Conservation (phyloP, 441 rosid species). For the Manihot esculenta region DNA sequence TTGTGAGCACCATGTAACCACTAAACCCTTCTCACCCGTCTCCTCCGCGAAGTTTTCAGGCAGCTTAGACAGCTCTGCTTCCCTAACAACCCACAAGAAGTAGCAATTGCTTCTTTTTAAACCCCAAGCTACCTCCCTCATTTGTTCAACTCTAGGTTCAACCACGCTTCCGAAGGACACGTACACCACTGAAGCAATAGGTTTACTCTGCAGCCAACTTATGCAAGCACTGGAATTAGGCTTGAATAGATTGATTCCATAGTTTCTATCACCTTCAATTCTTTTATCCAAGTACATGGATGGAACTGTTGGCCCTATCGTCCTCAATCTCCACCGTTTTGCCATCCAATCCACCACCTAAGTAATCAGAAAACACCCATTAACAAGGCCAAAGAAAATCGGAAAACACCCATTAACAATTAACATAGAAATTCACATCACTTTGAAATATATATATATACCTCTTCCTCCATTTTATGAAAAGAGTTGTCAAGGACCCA, state of each 20-base stretch:
- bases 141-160: constrained; percentile 32
- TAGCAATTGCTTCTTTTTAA: constrained; percentile 27
- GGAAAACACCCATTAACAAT: too few species aligned
- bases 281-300: constrained; percentile 51
- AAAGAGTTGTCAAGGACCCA: constrained; percentile 46
- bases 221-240: constrained; percentile 27
- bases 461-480: too few species aligned
- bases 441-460: too few species aligned
- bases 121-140: constrained; percentile 47
- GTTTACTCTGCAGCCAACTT: constrained; percentile 44
- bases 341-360: constrained; percentile 45
- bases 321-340: constrained; percentile 32
- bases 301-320: constrained; percentile 54
- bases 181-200: constrained; percentile 45
- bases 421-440: too few species aligned
- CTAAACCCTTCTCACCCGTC: constrained; percentile 19
- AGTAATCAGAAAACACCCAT: constrained; percentile 25
- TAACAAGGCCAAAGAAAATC: too few species aligned
- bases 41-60: constrained; percentile 35
- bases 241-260: constrained; percentile 43
- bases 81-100: constrained; percentile 62
- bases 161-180: constrained; percentile 56
- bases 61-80: constrained; percentile 42
- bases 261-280: constrained; percentile 39
- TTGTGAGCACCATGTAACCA: constrained; percentile 25